Evolutionary conservation across 345 rosid genomes (phyloP).

Genomic region (Pseudoturritis turrita): DNA sequence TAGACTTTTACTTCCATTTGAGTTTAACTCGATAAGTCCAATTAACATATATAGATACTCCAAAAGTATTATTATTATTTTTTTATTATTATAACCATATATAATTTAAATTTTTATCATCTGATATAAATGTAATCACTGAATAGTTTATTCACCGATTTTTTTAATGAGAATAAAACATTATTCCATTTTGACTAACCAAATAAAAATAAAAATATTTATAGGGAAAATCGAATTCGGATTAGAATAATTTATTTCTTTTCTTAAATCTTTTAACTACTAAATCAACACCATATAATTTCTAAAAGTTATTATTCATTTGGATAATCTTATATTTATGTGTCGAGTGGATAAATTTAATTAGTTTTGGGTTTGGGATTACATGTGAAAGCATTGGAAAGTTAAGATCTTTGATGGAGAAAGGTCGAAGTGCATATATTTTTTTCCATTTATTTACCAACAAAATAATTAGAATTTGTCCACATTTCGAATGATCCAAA

Average conservation of each 20-base stretch:
- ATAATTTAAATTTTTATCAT: too few species aligned
- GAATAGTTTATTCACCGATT: too few species aligned
- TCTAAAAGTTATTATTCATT: background rate
- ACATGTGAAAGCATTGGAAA: background rate
- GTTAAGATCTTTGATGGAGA: conserved; percentile 16
- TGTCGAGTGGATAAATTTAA: background rate
- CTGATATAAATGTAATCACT: too few species aligned
- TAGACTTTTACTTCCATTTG: background rate
- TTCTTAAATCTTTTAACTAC: too few species aligned
- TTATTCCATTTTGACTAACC: too few species aligned
- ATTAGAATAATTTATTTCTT: too few species aligned
- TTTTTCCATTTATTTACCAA: background rate
- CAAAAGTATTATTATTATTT: too few species aligned
- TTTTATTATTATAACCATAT: too few species aligned
- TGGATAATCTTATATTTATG: background rate
- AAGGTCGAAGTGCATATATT: background rate
- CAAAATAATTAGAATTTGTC: background rate
- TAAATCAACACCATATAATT: too few species aligned
- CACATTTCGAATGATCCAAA: conserved; percentile 13
- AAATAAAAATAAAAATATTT: too few species aligned
- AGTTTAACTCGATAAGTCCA: background rate
- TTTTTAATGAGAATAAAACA: too few species aligned
- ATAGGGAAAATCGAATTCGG: too few species aligned
- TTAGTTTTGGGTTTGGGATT: background rate
- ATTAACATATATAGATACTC: background rate